phyloP scores from a whole-genome alignment of 257 asterid species.

The Prunella vulgaris region DNA sequence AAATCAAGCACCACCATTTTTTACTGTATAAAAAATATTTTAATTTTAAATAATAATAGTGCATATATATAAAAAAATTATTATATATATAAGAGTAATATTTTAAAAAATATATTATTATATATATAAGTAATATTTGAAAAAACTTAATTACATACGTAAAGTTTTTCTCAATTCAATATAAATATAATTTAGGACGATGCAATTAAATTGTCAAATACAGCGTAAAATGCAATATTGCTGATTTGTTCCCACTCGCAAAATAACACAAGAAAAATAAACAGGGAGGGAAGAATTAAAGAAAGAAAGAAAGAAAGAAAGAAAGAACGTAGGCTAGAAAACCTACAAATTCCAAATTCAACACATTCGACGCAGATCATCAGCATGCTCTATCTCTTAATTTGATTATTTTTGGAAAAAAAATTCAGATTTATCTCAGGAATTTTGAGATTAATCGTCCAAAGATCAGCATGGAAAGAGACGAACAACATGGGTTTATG shows the following conservation, averaged over 20 bases:
- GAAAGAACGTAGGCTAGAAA: neutral
- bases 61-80: too few relatives aligned
- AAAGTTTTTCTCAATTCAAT: too few relatives aligned
- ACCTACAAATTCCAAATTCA: constrained; percentile 20
- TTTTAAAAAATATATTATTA: too few relatives aligned
- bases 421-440: constrained; percentile 12
- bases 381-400: neutral
- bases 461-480: constrained; percentile 41
- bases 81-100: too few relatives aligned
- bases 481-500: constrained; percentile 32
- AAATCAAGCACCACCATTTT: too few relatives aligned
- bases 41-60: too few relatives aligned
- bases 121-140: too few relatives aligned
- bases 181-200: too few relatives aligned
- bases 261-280: neutral
- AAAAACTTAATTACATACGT: too few relatives aligned
- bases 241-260: neutral
- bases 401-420: constrained; percentile 1
- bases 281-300: neutral
- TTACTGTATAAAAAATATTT: too few relatives aligned
- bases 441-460: constrained; percentile 11
- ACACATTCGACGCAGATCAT: constrained; percentile 6
- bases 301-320: neutral
- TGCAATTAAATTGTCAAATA: neutral
- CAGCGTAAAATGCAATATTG: neutral